These are phyloP conservation scores for Lachancea nothofagi DNA, from an alignment of 805 yeast genomes.

Conservation along the genomic window DNA sequence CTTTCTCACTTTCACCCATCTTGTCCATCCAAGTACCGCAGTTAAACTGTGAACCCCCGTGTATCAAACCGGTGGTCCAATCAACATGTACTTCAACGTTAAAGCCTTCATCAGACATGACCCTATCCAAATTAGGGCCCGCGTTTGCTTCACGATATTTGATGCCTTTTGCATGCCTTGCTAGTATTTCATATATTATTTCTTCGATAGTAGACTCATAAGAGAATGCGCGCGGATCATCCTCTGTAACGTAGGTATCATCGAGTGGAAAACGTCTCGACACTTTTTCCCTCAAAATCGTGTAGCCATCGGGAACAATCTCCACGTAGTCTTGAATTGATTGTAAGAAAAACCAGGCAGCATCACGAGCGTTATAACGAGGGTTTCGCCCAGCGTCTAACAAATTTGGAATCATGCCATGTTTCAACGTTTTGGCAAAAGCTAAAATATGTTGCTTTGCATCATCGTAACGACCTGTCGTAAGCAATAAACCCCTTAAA, in stretches of 20 bases:
- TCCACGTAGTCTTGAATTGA: conserved; percentile 77
- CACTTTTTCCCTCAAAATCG: conserved; percentile 64
- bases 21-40: conserved; percentile 99
- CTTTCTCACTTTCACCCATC: conserved; percentile 90
- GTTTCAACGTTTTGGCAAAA: conserved; percentile 87
- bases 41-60: conserved; percentile 87
- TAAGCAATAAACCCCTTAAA: conserved; percentile 71
- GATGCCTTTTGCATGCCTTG: conserved; percentile 87
- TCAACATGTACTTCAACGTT: conserved; percentile 76
- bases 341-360: conserved; percentile 91
- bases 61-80: conserved; percentile 82
- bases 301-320: conserved; percentile 61
- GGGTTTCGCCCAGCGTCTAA: conserved; percentile 93
- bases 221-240: conserved; percentile 71
- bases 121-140: conserved; percentile 80
- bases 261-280: conserved; percentile 84
- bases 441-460: conserved; percentile 78
- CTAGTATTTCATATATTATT: conserved; percentile 70
- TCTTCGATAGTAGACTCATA: conserved; percentile 68
- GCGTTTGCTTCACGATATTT: conserved; percentile 93
- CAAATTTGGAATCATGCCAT: conserved; percentile 90
- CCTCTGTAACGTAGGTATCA: conserved; percentile 65
- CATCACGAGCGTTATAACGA: conserved; percentile 92
- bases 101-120: conserved; percentile 90
- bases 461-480: conserved; percentile 71